These are phyloP conservation scores for Ganoderma sinense DNA, from an alignment of 1,284 basidiomycete species.

Conservation along the genomic window DNA sequence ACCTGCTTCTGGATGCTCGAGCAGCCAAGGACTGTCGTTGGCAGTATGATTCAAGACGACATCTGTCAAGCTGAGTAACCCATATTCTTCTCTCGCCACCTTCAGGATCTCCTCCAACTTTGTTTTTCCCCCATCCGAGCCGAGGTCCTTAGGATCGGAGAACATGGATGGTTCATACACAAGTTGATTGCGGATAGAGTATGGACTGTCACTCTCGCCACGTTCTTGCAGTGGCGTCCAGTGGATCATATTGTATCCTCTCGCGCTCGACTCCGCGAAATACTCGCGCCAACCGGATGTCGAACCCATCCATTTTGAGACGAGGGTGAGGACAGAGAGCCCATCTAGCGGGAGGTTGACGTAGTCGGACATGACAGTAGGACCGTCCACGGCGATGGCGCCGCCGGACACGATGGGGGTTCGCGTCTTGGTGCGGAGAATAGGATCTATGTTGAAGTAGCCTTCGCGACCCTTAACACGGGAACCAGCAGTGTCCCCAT, in stretches of 20 bases:
- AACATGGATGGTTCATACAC: conserved; percentile 83
- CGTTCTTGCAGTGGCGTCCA: conserved; percentile 93
- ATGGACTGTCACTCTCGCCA: conserved; percentile 89
- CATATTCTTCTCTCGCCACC: conserved; percentile 83
- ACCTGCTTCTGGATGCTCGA: conserved; percentile 94
- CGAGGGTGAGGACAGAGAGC: conserved; percentile 85
- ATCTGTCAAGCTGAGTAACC: conserved; percentile 88
- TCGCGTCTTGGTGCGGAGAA: conserved; percentile 78
- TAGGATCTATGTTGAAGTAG: conserved; percentile 95
- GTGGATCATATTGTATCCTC: conserved; percentile 97
- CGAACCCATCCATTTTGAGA: conserved; percentile 97
- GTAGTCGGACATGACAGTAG: conserved; percentile 53
- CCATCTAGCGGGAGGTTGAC: conserved; percentile 85
- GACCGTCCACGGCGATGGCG: conserved; percentile 56
- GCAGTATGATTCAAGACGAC: conserved; percentile 97
- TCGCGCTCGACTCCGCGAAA: conserved; percentile 82
- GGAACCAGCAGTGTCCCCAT: conserved; percentile 60
- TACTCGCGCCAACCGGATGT: conserved; percentile 78
- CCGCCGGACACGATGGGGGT: conserved; percentile 74
- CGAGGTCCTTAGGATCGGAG: conserved; percentile 47
- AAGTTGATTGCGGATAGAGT: conserved; percentile 89
- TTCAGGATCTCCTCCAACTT: conserved; percentile 70
- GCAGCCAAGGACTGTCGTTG: conserved; percentile 91
- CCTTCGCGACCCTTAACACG: conserved; percentile 85
- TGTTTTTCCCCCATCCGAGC: conserved; percentile 59